phyloP scores from a whole-genome alignment of 2,329 filamentous ascomycete genomes.

The Ascochyta rabiei region DNA sequence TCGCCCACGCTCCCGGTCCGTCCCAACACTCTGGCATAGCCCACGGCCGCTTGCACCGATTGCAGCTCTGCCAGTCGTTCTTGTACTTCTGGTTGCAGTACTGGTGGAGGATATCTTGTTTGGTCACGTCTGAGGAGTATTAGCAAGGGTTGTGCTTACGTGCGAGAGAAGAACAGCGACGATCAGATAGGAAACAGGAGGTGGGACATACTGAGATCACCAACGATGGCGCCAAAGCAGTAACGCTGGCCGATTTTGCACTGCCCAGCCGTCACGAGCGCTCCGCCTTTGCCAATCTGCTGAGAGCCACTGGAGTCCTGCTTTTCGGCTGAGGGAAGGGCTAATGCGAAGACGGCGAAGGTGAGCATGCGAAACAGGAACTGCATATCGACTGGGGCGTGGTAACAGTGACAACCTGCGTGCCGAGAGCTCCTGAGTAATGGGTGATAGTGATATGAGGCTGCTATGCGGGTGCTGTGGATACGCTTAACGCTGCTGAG shows the following conservation, averaged over 20 bases:
- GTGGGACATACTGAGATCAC: conserved; percentile 13
- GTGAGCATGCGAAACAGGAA: not conserved
- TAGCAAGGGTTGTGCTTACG: too few species aligned
- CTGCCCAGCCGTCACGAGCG: not conserved
- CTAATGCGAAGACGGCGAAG: conserved; percentile 1
- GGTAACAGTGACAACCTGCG: not conserved
- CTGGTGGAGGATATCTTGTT: conserved; percentile 24
- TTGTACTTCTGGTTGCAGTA: conserved; percentile 25
- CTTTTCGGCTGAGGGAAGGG: conserved; percentile 9
- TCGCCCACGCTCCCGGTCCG: conserved; percentile 18
- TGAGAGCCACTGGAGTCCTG: not conserved
- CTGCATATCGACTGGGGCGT: conserved; percentile 1
- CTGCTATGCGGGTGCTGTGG: not conserved
- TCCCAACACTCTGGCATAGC: conserved; percentile 20
- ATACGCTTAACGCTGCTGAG: conserved; percentile 1
- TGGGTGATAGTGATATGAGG: not conserved
- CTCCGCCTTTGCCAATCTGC: not conserved
- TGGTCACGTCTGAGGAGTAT: conserved; percentile 3
- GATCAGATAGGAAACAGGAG: not conserved
- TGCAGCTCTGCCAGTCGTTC: conserved; percentile 25
- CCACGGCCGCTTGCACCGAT: conserved; percentile 21
- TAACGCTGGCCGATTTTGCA: conserved; percentile 18
- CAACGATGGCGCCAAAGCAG: conserved; percentile 22
- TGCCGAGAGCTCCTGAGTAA: not conserved
- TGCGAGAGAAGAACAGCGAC: too few species aligned